A percentile compares a stretch with the other conserved stretches of the same genome.
These are phyloP conservation scores for Cyclanthera cordifolia DNA, from an alignment of 306 rosid genomes.

Conservation along the genomic window DNA sequence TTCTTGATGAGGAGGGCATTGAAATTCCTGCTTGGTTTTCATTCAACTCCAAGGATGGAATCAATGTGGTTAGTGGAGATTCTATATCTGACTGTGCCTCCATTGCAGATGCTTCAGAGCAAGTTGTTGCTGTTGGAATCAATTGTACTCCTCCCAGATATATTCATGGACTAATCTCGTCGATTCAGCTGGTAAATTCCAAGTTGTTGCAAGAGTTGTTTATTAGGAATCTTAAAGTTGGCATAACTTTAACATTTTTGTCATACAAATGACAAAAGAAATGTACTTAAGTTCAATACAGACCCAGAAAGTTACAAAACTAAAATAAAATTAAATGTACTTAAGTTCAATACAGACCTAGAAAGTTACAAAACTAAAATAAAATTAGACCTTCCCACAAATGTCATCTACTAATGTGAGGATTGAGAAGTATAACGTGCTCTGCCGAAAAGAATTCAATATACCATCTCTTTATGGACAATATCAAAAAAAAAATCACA, in stretches of 20 bases:
- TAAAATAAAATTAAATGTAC: too few relatives aligned
- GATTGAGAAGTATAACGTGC: too few relatives aligned
- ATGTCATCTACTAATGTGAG: too few relatives aligned
- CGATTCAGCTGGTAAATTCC: constrained; percentile 36
- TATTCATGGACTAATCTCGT: constrained; percentile 53
- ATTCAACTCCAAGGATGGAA: constrained; percentile 64
- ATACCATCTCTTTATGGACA: background rate
- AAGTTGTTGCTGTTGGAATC: constrained; percentile 68
- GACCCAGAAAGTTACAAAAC: too few relatives aligned
- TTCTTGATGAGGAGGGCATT: constrained; percentile 62
- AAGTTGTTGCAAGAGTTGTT: background rate
- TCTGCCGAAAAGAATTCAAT: too few relatives aligned
- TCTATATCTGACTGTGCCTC: constrained; percentile 62
- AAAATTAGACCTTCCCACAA: too few relatives aligned
- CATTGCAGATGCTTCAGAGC: constrained; percentile 53
- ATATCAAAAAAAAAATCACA: too few relatives aligned
- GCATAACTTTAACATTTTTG: background rate
- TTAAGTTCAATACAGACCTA: too few relatives aligned
- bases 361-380: too few relatives aligned
- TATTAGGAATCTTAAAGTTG: background rate
- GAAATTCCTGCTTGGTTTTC: constrained; percentile 83
- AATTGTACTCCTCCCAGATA: constrained; percentile 84
- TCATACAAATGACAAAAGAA: background rate
- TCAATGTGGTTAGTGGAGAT: constrained; percentile 60
- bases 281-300: too few relatives aligned